A percentile compares a stretch with the other conserved stretches of the same genome.
phyloP scores from a whole-genome alignment of 306 rosid species.

The Castanea sativa region DNA sequence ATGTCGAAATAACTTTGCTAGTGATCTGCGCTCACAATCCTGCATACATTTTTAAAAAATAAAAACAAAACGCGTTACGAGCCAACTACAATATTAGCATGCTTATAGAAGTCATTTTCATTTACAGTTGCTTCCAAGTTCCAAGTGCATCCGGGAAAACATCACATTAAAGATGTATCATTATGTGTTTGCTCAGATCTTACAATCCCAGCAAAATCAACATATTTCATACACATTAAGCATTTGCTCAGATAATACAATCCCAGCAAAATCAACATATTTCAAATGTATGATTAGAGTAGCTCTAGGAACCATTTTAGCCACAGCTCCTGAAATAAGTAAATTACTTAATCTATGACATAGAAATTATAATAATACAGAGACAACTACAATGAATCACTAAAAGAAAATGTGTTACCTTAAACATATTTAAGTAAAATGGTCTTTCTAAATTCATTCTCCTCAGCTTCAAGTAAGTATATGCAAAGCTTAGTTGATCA shows the following conservation, averaged over 20 bases:
- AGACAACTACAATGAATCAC: conserved; percentile 5
- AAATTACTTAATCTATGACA: not conserved
- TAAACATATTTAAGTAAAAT: conserved; percentile 73
- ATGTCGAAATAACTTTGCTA: conserved; percentile 79
- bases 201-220: not conserved
- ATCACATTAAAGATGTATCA: not conserved
- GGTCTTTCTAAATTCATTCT: conserved; percentile 72
- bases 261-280: not conserved
- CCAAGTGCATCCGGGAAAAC: not conserved
- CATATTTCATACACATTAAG: not conserved
- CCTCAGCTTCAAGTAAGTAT: conserved; percentile 79
- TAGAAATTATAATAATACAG: conserved; percentile 3
- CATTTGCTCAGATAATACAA: not conserved
- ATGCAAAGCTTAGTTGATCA: conserved; percentile 93
- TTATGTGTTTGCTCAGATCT: not conserved
- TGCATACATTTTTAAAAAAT: conserved; percentile 17
- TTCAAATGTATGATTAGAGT: not conserved
- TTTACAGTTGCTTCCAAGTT: not conserved
- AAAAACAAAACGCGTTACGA: not conserved
- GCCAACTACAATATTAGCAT: not conserved
- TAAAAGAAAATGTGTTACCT: conserved; percentile 42
- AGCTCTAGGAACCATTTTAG: not conserved
- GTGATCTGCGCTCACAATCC: conserved; percentile 95
- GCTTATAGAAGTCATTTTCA: not conserved
- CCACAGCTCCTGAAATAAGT: not conserved